Base-by-base conservation (phyloP, 1,284 basidiomycete genomes). In the Leccinum solheimii region DNA sequence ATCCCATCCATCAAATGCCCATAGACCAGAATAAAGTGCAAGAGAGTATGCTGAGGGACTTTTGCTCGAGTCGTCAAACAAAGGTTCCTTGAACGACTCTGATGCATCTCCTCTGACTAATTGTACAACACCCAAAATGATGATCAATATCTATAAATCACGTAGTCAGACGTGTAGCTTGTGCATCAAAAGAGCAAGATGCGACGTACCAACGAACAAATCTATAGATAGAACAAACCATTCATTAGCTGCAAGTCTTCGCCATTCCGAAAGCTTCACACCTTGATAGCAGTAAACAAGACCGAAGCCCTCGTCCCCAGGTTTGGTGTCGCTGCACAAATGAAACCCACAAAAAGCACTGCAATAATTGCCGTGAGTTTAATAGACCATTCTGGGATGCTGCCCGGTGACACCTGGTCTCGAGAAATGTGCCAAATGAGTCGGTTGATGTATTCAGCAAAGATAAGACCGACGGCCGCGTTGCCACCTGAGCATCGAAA, bases 1-100 rank as follows among this genome's bases (percentile, higher is more conserved):
- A 71, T 95, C 94, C 93, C 95, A 98, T 0, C 96, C 95, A 73
- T 96, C 94, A 69, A 94, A 95, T 1, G 95, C 95, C 95, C 95
- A 99, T 1, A 99, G 77, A 0, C 95, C 95, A 11, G 94, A 97
- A 77, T 98, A 99, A 3, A 98, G 78, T 0, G 97, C 97, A 11
- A 99, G 81, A 4, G 97, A 95, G 76, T 95, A 99, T 3, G 87
- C 81, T 3, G 93, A 90, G 1, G 93, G 91, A 62, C 90, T 91
- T 7, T 74, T 83, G 58, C 90, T 92, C 3, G 94, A 90, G 2
- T 85, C 88, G 7, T 81, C 78, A 68, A 97, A 98, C 16, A 94
- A 71, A 34, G 88, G 81, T 55, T 81, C 79, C 54, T 77, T 81
- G 52, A 93, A 79, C 1, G 91, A 90, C 14, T 78, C 78, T 0